Evolutionary conservation across 2,329 filamentous ascomycete genomes (phyloP), one percentile per base, ranked within the genome.

Genomic region (Colletotrichum tropicale): DNA sequence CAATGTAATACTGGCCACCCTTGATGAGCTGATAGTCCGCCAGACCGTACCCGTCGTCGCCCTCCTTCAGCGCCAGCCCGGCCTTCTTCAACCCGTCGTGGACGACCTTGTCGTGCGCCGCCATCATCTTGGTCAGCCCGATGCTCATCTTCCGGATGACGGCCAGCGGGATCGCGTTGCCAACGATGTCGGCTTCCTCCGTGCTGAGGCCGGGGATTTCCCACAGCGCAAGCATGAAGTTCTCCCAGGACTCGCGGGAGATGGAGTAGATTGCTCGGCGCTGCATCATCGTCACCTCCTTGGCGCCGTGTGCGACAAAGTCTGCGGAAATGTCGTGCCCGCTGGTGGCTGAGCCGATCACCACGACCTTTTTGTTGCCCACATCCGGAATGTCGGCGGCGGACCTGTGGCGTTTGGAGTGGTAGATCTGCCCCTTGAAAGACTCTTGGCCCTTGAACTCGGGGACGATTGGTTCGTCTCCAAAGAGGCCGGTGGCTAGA

Each of bases 211-310:
- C 87, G 12, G 71, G 66, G 15, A 77, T 78, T 18, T 78, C 76
- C 36, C 79, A 83, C 32, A 86, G 82, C 8, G 85, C 82, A 67
- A 86, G 80, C 80, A 89, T 86, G 48, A 87, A 84, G 1, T 87
- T 81, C 2, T 86, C 85, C 55, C 85, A 85, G 5, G 52, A 71
- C 64, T 86, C 83, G 16, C 83, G 83, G 1, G 86, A 86, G 30
- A 90, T 83, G 13, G 90, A 87, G 78, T 88, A 90, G 4, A 88
- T 91, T 3, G 85, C 85, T 10, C 84, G 83, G 10, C 89, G 87
- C 80, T 91, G 89, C 3, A 91, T 78, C 86, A 91, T 88, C 5
- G 88, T 89, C 3, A 90, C 88, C 24, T 85, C 80, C 3, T 75
- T 77, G 7, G 87, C 87, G 2, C 89, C 89, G 38, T 87, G 85